Conservation (phyloP, 345 rosid genomes). For the Dovyalis caffra region DNA sequence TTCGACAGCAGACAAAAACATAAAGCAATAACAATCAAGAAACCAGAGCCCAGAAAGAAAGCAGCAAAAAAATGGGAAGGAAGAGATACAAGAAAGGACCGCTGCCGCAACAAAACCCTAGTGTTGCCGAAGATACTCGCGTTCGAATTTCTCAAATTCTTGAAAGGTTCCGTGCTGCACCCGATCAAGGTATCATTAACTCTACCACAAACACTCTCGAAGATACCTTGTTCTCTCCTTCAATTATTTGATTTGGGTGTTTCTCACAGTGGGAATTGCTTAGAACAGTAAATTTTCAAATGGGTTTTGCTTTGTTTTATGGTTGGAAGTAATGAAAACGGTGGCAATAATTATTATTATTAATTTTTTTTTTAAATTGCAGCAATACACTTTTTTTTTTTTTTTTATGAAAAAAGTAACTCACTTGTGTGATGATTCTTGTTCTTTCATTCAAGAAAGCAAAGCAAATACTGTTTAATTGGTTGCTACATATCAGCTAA, state of each 20-base stretch:
- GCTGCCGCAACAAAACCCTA: constrained; percentile 24
- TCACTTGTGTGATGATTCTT: too few species aligned
- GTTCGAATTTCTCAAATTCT: constrained; percentile 54
- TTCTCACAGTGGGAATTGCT: background rate
- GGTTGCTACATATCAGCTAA: too few species aligned
- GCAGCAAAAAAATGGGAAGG: constrained; percentile 42
- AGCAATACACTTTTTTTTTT: background rate
- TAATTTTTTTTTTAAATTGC: too few species aligned
- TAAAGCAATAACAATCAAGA: background rate
- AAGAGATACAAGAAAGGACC: constrained; percentile 30
- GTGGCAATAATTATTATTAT: too few species aligned
- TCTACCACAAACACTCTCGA: background rate
- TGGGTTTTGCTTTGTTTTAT: background rate
- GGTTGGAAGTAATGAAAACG: background rate
- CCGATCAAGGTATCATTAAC: constrained; percentile 42
- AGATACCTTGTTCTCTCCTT: background rate
- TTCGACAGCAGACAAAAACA: too few species aligned
- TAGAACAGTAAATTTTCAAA: background rate
- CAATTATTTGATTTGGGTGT: too few species aligned
- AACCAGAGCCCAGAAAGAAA: background rate
- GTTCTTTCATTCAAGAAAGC: too few species aligned
- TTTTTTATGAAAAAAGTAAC: too few species aligned
- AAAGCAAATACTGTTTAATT: too few species aligned
- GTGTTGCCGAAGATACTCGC: constrained; percentile 50
- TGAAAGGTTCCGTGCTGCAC: constrained; percentile 46